Evolutionary conservation across 164 flowering plant species (phyloP), one percentile per base, ranked within the genome.

Genomic region (Vitis cinerea): DNA sequence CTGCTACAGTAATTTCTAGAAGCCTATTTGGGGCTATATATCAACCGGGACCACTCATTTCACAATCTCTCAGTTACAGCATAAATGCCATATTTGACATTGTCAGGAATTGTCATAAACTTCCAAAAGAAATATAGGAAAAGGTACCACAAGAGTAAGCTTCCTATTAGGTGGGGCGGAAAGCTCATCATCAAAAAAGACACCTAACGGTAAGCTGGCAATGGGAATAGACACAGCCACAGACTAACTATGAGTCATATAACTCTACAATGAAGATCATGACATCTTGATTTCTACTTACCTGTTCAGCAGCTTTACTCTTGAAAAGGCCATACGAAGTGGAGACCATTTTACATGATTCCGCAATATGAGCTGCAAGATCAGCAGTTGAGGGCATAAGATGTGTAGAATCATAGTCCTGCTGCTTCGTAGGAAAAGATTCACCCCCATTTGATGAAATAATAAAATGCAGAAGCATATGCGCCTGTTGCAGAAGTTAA

Each of bases 271-370:
- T 1, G 10, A 29, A 60, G 30, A n/a, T 17, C 30, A 60, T 50
- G 30, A 60, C 7, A 11, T 37, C 8, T 11, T 48, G n/a, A 55
- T 9, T 31, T 52, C 67, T 11, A 67, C 67, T 66, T 59, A 90
- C 99, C 95, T 93, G 92, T 70, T 96, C 97, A 15, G 87, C 83
- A 63, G 95, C 92, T 78, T 89, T 88, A 78, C 73, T 82, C 81
- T 91, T 96, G 77, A 96, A 96, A 23, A 81, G 74, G 60, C 76
- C 89, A 75, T 84, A 96, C 37, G 93, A 79, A 19, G 80, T 74
- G 53, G 94, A 88, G 64, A 93, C 99, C 82, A 88, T 77, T 64
- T 87, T 87, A 79, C 91, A 96, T 19, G 99, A 91, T 76, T 90
- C 95, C 5, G 85, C 89, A 72, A 96, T 78, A 68, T 77, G 83